Evolutionary conservation across 164 flowering plant species (phyloP), one percentile per base, ranked within the genome.

Genomic region (Liriodendron chinense): DNA sequence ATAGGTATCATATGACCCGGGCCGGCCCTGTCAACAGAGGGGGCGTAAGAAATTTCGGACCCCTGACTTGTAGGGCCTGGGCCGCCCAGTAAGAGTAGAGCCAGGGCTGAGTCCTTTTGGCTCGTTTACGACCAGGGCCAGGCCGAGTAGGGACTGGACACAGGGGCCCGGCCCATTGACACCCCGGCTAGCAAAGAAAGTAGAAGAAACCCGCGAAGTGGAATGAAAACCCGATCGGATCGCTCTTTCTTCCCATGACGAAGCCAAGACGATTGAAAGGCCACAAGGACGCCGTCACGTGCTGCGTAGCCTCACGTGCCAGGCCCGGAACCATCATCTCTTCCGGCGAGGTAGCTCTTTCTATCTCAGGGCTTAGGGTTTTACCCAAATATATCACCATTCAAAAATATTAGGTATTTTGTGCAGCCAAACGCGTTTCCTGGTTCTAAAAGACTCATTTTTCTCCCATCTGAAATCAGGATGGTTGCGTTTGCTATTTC

Each of bases 401-500:
- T 10, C 59, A 9, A 10, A 53, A 53, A 53, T 53, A 10, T 53
- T 10, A 7, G 59, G 1, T 10, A 53, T 16, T 53, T 34, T 53
- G 16, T 53, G 59, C 59, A 16, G 59, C 59, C 16, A 10, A 53
- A 10, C 13, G 59, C 18, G 59, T 53, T 53, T 53, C 59, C 18
- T 10, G 59, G 2, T 53, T 10, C 59, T 53, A 16, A 53, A 53
- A 53, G 16, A 16, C 2, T 16, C 59, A 5, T 53, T 53, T 53
- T 53, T 16, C 0, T 53, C 8, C 59, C 59, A 53, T 53, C 59
- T 53, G 59, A 48, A 72, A 76, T 47, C 74, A 96, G 98, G 98
- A 94, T 86, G 98, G 99, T 20, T 76, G 89, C 78, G 82, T 92
- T 66, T 91, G 98, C 87, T 90, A 90, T 90, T 91, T 89, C 78